phyloP scores from a whole-genome alignment of 495 filamentous ascomycete species.

The Aspergillus saccharolyticus region DNA sequence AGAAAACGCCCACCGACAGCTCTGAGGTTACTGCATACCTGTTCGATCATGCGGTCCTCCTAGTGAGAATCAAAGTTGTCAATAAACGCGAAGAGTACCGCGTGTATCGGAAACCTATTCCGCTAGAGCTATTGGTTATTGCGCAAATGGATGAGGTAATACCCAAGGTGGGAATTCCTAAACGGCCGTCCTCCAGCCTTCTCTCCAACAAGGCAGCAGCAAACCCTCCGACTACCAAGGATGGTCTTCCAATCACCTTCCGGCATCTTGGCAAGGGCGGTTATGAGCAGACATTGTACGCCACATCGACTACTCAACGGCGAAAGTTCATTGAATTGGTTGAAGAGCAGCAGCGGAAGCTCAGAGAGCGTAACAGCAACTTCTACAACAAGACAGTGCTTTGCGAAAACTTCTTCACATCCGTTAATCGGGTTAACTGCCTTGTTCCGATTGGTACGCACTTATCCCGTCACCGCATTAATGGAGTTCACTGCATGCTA shows the following conservation, averaged over 20 bases:
- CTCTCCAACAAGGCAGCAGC: slow-evolving; percentile 65
- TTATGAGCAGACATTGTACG: slow-evolving; percentile 89
- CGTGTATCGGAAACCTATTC: slow-evolving; percentile 93
- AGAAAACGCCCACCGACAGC: slow-evolving; percentile 82
- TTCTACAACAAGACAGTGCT: slow-evolving; percentile 90
- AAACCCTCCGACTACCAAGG: slow-evolving; percentile 52
- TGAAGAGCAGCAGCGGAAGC: slow-evolving; percentile 78
- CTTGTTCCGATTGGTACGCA: slow-evolving; percentile 78
- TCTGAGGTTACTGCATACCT: slow-evolving; percentile 90
- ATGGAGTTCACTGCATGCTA: slow-evolving; percentile 20
- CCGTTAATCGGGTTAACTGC: slow-evolving; percentile 82
- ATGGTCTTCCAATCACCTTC: slow-evolving; percentile 96
- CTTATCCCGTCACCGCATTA: background rate
- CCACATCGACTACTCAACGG: slow-evolving; percentile 68
- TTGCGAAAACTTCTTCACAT: slow-evolving; percentile 77
- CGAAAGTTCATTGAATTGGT: slow-evolving; percentile 97
- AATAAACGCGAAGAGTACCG: slow-evolving; percentile 93
- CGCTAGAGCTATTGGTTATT: slow-evolving; percentile 88
- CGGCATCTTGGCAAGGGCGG: slow-evolving; percentile 93
- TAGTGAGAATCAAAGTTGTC: slow-evolving; percentile 80
- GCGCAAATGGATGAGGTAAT: slow-evolving; percentile 95
- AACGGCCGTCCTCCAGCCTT: slow-evolving; percentile 84
- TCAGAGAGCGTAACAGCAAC: slow-evolving; percentile 76
- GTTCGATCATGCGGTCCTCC: slow-evolving; percentile 91
- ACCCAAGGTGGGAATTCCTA: slow-evolving; percentile 71